Evolutionary conservation across 768 basidiomycete genomes (phyloP), one percentile per base, ranked within the genome.

Genomic region (Agaricus subrufescens): DNA sequence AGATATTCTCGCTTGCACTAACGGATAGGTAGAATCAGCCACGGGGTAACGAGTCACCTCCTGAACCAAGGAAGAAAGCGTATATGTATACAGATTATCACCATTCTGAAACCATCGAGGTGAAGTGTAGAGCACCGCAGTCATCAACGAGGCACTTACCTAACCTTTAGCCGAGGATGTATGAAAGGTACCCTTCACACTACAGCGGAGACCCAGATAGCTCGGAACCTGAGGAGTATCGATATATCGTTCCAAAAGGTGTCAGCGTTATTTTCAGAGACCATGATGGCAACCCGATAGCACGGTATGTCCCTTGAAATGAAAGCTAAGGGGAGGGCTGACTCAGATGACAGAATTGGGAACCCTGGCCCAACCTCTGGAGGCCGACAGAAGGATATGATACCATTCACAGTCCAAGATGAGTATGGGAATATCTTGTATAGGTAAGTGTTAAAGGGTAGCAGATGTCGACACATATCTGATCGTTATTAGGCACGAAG

Each of bases 181-280:
- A 26, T 29, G 55, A 57, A 27, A 48, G 55, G 23, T 43, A 37
- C 26, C 42, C 40, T 11, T 60, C 63, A 39, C 63, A 34, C 34
- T 8, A 34, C 5, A 6, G 62, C 49, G 62, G 64, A n/a, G 68
- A 67, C 9, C 19, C 19, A 19, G 19, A 19, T 19, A 63, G 63
- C 9, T 64, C 67, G 12, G 72, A 73, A 23, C 66, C 66, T 2
- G 68, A 71, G 44, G 61, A 70, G 39, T 81, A 66, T 61, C 74
- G 71, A 64, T 89, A 88, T 60, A 80, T 89, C 60, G 77, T 88
- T 48, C 87, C 87, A 38, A 76, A 75, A 15, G 86, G 85, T 23
- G 71, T 82, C 58, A 78, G 83, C 56, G 82, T 88, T 4, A 77
- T 88, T 46, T 87, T 89, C 61, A 77, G 84, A 65, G 86, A 88